phyloP scores from a whole-genome alignment of 805 yeast species.

The Metschnikowia anglica region DNA sequence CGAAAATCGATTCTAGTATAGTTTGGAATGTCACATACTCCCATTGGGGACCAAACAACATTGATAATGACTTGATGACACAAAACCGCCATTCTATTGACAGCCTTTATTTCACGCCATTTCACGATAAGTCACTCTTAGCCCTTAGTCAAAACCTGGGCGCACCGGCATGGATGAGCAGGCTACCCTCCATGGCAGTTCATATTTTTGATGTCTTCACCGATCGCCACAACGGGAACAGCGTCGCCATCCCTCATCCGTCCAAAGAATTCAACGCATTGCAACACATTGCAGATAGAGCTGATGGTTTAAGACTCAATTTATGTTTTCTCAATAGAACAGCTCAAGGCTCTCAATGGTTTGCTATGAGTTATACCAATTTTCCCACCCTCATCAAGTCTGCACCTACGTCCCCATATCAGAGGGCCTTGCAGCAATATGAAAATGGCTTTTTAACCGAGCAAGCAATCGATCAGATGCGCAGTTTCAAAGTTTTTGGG shows the following conservation, averaged over 20 bases:
- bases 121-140: slow-evolving; percentile 73
- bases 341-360: slow-evolving; percentile 70
- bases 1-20: slow-evolving; percentile 53
- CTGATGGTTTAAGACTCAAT: slow-evolving; percentile 24
- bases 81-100: slow-evolving; percentile 61
- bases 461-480: slow-evolving; percentile 15
- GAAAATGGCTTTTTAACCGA: slow-evolving; percentile 20
- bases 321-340: slow-evolving; percentile 66
- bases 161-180: slow-evolving; percentile 76
- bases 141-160: slow-evolving; percentile 72
- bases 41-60: slow-evolving; percentile 88
- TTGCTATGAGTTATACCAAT: slow-evolving; percentile 73
- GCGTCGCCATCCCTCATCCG: slow-evolving; percentile 69
- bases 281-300: slow-evolving; percentile 24
- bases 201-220: slow-evolving; percentile 75
- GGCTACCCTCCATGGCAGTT: slow-evolving; percentile 68
- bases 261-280: slow-evolving; percentile 41
- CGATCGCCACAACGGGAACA: slow-evolving; percentile 27
- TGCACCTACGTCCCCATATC: slow-evolving; percentile 74
- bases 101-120: slow-evolving; percentile 76
- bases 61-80: slow-evolving; percentile 57
- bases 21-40: slow-evolving; percentile 86
- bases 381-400: slow-evolving; percentile 81
- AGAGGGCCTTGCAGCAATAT: slow-evolving; percentile 32
- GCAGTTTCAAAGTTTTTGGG: slow-evolving; percentile 15